Evolutionary conservation across 1,284 basidiomycete genomes (phyloP), one percentile per base, ranked within the genome.

Genomic region (Hortiboletus rubellus): DNA sequence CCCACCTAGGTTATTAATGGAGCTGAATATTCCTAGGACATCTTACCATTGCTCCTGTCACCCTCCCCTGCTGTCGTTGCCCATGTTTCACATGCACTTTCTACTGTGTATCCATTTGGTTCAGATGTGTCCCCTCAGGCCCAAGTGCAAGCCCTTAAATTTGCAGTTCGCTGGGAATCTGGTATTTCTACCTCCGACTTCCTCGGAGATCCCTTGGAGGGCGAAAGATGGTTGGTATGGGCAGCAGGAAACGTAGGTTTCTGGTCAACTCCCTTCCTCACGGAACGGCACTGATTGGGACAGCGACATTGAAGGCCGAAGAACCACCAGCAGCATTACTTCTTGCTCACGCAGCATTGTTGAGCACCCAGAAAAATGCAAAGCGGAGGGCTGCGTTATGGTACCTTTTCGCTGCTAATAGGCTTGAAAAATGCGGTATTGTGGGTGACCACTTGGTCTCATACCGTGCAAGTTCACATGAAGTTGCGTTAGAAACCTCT

Each of bases 141-240:
- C 5, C 89, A 90, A 63, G 62, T 90, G 22, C 81, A 82, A 50
- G 83, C 85, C 8, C 75, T 92, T 2, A 73, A 76, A 27, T 86
- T 79, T 64, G 88, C 87, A 9, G 80, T 88, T 38, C 84, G 89
- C 17, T 92, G 90, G 90, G 89, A 89, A 64, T 76, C 76, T 36
- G 83, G 84, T 4, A 84, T 91, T 41, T 66, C 76, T n/a, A 72
- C 69, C 24, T 66, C 72, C 11, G 87, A 91, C 52, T 86, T 90
- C 63, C 62, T 84, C 10, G 74, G 78, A 46, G 72, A 77, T 49
- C 65, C 75, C 12, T 68, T 91, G 36, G 87, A 89, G 62, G 91
- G 89, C 2, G 91, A 92, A 62, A 76, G 86, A 56, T 92, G 90
- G 90, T 73, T 92, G 7, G 86, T 90, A 12, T 89, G 83, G 82